Percentiles rank a stretch among this genome's conserved stretches.
Conservation (phyloP, 345 rosid species). For the Ailanthus altissimus region DNA sequence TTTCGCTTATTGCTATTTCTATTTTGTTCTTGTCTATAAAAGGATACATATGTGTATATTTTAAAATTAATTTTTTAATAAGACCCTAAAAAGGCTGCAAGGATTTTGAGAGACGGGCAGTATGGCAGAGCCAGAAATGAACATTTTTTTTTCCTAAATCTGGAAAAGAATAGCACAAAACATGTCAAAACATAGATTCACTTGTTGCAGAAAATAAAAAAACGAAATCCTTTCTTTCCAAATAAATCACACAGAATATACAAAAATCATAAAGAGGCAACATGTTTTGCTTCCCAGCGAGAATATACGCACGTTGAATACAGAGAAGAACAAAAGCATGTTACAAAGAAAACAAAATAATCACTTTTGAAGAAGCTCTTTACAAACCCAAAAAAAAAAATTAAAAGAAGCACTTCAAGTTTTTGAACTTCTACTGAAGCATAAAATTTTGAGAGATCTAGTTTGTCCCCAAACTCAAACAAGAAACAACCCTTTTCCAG, state of each 20-base stretch:
- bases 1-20: background rate
- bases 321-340: background rate
- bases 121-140: constrained; percentile 19
- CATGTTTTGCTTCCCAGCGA: background rate
- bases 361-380: background rate
- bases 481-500: background rate
- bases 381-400: background rate
- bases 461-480: background rate
- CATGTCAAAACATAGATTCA: background rate
- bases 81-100: constrained; percentile 9
- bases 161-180: constrained; percentile 2
- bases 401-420: background rate
- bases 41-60: background rate
- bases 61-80: constrained; percentile 6
- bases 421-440: background rate
- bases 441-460: background rate
- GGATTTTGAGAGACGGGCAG: constrained; percentile 8
- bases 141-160: constrained; percentile 16
- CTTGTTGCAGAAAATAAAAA: background rate
- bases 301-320: background rate
- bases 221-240: background rate
- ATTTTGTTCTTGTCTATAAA: background rate
- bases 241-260: background rate
- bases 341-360: too few species aligned
- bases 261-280: background rate